These are phyloP conservation scores for Zygosaccharomyces pseudorouxii DNA, from an alignment of 805 yeast species.

Conservation along the genomic window DNA sequence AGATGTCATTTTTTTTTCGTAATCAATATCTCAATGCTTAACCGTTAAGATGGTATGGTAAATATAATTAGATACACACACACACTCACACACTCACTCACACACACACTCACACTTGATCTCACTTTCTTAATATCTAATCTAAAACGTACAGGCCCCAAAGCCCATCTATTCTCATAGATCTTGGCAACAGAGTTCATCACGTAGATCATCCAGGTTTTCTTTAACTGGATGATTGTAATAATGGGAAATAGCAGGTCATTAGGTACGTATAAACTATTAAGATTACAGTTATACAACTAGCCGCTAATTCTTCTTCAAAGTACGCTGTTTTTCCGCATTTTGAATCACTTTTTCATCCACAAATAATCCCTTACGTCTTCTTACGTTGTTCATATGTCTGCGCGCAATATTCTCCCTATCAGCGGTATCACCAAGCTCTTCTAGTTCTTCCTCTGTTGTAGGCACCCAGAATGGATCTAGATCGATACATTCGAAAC, in stretches of 20 bases:
- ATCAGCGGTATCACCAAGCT: conserved; percentile 87
- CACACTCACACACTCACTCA: too few species aligned
- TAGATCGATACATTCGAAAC: conserved; percentile 77
- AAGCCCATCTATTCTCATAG: neutral
- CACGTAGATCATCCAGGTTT: neutral
- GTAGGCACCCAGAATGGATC: conserved; percentile 99
- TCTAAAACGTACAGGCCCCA: neutral
- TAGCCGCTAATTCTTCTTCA: conserved; percentile 56
- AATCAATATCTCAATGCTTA: neutral
- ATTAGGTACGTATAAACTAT: conserved; percentile 1
- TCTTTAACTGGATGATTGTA: neutral
- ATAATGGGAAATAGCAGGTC: neutral
- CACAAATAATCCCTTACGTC: conserved; percentile 81
- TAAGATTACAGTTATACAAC: neutral
- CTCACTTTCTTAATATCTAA: neutral
- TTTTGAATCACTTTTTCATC: conserved; percentile 86
- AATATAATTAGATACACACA: neutral
- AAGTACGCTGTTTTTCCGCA: conserved; percentile 91
- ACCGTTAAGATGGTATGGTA: neutral
- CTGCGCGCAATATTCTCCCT: conserved; percentile 84
- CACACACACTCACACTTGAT: too few species aligned
- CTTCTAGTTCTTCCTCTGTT: conserved; percentile 93
- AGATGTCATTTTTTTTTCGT: neutral
- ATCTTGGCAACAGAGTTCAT: neutral
- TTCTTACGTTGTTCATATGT: conserved; percentile 78